These are phyloP conservation scores for Diaporthe ampelina DNA, from an alignment of 2,329 filamentous ascomycete genomes.

Conservation along the genomic window DNA sequence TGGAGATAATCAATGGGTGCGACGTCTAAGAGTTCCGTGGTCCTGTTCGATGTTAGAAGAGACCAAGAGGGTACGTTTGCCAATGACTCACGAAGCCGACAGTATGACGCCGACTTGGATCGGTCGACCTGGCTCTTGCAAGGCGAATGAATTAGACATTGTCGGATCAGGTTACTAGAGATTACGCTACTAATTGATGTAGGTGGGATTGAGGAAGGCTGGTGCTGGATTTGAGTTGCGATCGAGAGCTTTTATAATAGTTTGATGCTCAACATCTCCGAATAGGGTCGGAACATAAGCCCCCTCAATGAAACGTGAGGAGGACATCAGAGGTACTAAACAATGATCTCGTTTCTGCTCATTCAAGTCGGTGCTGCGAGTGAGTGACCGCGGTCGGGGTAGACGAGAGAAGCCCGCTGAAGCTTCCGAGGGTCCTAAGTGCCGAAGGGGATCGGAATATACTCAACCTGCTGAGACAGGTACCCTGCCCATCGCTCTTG, in stretches of 20 bases:
- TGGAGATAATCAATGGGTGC: not conserved
- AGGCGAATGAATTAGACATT: not conserved
- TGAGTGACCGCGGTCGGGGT: not conserved
- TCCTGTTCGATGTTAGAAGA: not conserved
- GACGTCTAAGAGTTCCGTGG: not conserved
- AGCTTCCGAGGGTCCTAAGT: not conserved
- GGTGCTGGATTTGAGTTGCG: not conserved
- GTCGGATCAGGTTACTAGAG: not conserved
- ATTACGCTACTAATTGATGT: not conserved
- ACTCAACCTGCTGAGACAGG: not conserved
- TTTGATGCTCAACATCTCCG: not conserved
- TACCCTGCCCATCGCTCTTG: no score
- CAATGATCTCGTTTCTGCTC: not conserved
- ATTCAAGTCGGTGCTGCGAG: not conserved
- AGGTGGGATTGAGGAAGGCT: not conserved
- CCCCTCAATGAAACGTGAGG: not conserved
- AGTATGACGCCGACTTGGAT: not conserved
- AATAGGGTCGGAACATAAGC: not conserved
- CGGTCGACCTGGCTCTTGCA: not conserved
- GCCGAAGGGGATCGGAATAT: not conserved
- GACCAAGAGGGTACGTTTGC: not conserved
- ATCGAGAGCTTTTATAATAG: not conserved
- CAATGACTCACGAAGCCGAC: not conserved
- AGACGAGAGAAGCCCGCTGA: not conserved
- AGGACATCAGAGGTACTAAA: no score